These are phyloP conservation scores for Saccharomycopsis schoenii DNA, from an alignment of 805 yeast genomes.

Conservation along the genomic window DNA sequence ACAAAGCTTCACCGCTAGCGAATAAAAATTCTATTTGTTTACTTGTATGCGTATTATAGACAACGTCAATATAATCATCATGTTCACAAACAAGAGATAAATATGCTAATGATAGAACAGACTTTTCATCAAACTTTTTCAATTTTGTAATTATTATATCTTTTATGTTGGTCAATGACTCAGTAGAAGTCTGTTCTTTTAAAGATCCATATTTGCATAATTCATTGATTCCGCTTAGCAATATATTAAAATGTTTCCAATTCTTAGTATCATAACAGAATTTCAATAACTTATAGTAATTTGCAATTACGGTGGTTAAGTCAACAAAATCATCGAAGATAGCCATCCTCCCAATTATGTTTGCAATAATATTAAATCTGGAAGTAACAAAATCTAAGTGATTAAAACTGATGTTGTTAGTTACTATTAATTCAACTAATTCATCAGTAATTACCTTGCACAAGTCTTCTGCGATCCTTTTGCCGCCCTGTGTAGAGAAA, in stretches of 20 bases:
- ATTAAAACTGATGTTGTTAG: neutral
- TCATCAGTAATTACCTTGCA: neutral
- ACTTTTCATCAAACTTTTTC: slow-evolving; percentile 48
- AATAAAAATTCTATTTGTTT: slow-evolving; percentile 72
- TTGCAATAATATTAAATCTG: slow-evolving; percentile 5
- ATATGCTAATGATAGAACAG: slow-evolving; percentile 47
- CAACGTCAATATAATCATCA: slow-evolving; percentile 15
- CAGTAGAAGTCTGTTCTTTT: slow-evolving; percentile 5
- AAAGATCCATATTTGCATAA: slow-evolving; percentile 26
- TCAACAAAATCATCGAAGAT: neutral
- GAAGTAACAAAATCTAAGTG: slow-evolving; percentile 11
- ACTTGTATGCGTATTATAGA: slow-evolving; percentile 51
- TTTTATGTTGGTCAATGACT: slow-evolving; percentile 21
- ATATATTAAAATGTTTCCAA: slow-evolving; percentile 13
- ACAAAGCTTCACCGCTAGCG: slow-evolving; percentile 75
- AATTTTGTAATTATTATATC: slow-evolving; percentile 31
- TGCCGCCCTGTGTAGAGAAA: neutral
- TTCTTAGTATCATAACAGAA: slow-evolving; percentile 5
- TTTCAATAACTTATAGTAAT: neutral
- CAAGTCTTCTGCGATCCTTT: neutral
- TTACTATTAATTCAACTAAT: neutral
- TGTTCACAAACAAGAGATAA: slow-evolving; percentile 35
- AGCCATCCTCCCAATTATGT: slow-evolving; percentile 6
- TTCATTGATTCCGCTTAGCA: slow-evolving; percentile 10
- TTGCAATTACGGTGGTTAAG: neutral